phyloP scores from a whole-genome alignment of 768 basidiomycete genomes.

The Suillus discolor region DNA sequence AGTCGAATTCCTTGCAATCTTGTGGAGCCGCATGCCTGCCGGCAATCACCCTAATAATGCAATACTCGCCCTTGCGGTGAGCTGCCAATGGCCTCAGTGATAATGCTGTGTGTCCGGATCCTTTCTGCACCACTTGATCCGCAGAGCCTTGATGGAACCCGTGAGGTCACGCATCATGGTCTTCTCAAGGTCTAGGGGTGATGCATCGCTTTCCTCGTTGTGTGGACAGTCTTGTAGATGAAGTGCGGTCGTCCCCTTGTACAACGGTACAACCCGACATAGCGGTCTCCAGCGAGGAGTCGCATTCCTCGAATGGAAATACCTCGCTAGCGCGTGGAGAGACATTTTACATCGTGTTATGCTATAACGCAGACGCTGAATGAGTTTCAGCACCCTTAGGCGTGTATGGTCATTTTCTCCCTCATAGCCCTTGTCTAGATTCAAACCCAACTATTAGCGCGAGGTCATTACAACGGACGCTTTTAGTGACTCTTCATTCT shows the following conservation, averaged over 20 bases:
- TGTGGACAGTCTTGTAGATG: not conserved
- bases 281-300: not conserved
- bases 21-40: constrained; percentile 6
- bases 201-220: constrained; percentile 4
- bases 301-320: constrained; percentile 3
- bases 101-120: constrained; percentile 2
- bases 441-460: not conserved
- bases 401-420: constrained; percentile 2
- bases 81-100: constrained; percentile 2
- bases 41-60: constrained; percentile 11
- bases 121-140: constrained; percentile 7
- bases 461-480: not conserved
- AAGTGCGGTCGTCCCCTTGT: not conserved
- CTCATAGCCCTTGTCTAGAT: not conserved
- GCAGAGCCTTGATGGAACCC: constrained; percentile 6
- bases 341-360: not conserved
- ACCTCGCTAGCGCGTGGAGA: not conserved
- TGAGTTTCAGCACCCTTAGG: constrained; percentile 5
- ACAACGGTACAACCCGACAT: no score
- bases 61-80: constrained; percentile 7
- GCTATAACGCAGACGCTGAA: not conserved
- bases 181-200: constrained; percentile 7
- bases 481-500: constrained; percentile 2
- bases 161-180: constrained; percentile 6
- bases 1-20: not conserved